Conservation (phyloP, 306 rosid species). For the Cucumis sativus region Cucumber_9930_V3 NC_026660.2:10729501-10730000, state of each 20-base stretch:
- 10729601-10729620: not conserved
- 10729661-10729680: not conserved
- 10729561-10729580: not conserved
- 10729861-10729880: conserved; percentile 4
- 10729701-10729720: not conserved
- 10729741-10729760: not conserved
- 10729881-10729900: conserved; percentile 20
- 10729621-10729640: not conserved
- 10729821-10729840: not conserved
- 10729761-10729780: not conserved
- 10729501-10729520: not conserved
- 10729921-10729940: conserved; percentile 16
- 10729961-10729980: conserved; percentile 41
- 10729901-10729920: conserved; percentile 13
- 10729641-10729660: not conserved
- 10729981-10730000: conserved; percentile 35
- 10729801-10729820: not conserved
- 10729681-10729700: not conserved
- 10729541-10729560: not conserved
- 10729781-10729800: not conserved
- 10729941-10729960: conserved; percentile 16
- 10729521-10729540: not conserved
- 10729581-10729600: not conserved
- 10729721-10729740: not conserved
- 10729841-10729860: not conserved